phyloP scores from a whole-genome alignment of 78 protist species.

The Dictyostelium firmibasis region DNA sequence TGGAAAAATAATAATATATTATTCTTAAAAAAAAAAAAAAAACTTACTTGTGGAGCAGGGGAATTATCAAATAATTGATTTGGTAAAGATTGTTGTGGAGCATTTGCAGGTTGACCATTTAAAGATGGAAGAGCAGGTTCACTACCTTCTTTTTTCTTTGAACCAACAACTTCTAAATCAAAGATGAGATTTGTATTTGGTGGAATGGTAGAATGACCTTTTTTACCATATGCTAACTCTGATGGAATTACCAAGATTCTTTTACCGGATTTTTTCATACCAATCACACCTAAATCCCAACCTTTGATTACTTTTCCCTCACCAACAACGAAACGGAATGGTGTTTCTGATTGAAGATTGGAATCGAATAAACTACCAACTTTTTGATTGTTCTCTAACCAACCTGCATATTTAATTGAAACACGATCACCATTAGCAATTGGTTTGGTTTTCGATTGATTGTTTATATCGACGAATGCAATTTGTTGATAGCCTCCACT shows the following conservation, averaged over 20 bases:
- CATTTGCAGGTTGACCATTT: background rate
- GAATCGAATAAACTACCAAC: constrained; percentile 65
- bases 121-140: constrained; percentile 28
- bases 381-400: constrained; percentile 42
- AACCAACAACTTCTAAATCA: constrained; percentile 80
- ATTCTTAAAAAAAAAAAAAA: background rate
- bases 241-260: constrained; percentile 84
- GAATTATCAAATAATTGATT: constrained; percentile 48
- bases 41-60: constrained; percentile 43
- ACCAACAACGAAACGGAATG: constrained; percentile 44
- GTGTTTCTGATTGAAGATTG: background rate
- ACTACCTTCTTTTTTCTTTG: constrained; percentile 20
- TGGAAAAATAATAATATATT: too few species aligned
- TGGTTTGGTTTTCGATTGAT: constrained; percentile 11
- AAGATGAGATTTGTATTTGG: constrained; percentile 83
- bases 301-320: constrained; percentile 87
- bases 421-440: constrained; percentile 52
- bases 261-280: constrained; percentile 83
- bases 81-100: constrained; percentile 51
- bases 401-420: constrained; percentile 63
- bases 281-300: constrained; percentile 90
- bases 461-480: constrained; percentile 1
- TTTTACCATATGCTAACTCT: constrained; percentile 83
- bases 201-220: constrained; percentile 81
- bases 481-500: constrained; percentile 15